Evolutionary conservation across 495 filamentous ascomycete species (phyloP), one percentile per base, ranked within the genome.

Genomic region (Neurospora terricola): DNA sequence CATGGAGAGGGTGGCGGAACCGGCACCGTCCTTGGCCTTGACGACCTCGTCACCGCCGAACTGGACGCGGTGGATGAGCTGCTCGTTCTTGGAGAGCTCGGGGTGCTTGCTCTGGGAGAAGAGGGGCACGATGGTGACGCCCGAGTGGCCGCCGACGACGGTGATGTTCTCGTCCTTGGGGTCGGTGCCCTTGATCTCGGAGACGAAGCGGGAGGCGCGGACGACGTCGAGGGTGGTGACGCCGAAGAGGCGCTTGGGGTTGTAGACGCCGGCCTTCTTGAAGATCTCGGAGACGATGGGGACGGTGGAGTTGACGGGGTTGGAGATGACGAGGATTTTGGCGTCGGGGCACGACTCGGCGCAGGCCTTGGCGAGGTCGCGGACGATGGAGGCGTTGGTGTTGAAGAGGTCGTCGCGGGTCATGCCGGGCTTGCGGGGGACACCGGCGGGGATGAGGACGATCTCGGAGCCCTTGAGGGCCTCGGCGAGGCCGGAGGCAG

Each of bases 11-110:
- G 96, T 99, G 81, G 96, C 96, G 74, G 96, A 98, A 76, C 96
- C 96, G 79, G 95, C 94, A 84, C 96, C 96, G 82, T 93, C 94
- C 90, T 99, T 99, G 82, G 96, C 96, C 88, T 97, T 90, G 83
- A 99, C 96, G 75, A 99, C 96, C 90, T 99, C 96, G 83, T 99
- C 96, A 88, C 96, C 96, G 83, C 96, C 96, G 84, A 98, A 99
- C 86, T 99, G 96, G 78, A 99, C 96, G 81, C 96, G 94, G 82
- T 94, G 90, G 81, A 98, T 87, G 73, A 97, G 93, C 68, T 88
- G 88, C 79, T 88, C 83, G 79, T 92, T 85, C 81, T 94, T 91
- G 70, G 89, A 84, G 73, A 99, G 91, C 78, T 90, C 87, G 82
- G 92, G 86, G 87, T 97, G 93, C 81, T 86, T 90, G 82, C 94